Conservation (phyloP, 2,329 filamentous ascomycete species). For the Aureobasidium pullulans region DNA sequence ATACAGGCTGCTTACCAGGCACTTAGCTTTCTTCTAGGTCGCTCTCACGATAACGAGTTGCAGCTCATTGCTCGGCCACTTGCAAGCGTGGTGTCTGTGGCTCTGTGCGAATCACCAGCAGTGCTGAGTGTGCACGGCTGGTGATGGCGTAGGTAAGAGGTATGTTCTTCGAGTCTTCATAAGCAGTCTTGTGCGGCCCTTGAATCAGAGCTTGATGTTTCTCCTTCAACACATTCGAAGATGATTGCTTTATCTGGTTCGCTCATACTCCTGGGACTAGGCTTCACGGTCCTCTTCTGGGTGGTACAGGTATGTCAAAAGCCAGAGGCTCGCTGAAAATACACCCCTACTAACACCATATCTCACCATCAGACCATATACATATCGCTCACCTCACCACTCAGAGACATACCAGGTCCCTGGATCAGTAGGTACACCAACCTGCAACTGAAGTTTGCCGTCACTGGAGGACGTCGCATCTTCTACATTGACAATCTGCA, state of each 20-base stretch:
- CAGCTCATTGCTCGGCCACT: background rate
- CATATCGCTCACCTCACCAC: conserved; percentile 18
- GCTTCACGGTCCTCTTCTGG: background rate
- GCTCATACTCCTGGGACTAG: background rate
- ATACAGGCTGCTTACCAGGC: background rate
- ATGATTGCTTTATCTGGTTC: conserved; percentile 6
- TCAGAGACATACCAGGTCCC: conserved; percentile 25
- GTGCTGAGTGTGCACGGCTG: too few species aligned
- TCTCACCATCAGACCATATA: background rate
- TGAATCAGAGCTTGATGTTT: background rate
- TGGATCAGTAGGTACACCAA: conserved; percentile 22
- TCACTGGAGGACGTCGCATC: conserved; percentile 32
- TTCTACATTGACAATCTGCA: conserved; percentile 34
- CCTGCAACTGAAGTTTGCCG: conserved; percentile 29
- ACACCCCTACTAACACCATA: background rate
- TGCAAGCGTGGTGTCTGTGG: background rate
- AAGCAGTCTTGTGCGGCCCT: background rate
- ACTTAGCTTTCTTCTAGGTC: background rate
- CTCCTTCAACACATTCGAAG: background rate
- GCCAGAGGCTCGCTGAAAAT: too few species aligned
- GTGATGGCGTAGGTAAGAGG: background rate
- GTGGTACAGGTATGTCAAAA: background rate
- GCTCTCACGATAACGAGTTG: background rate
- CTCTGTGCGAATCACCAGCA: background rate
- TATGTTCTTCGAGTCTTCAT: background rate